Evolutionary conservation across 1,284 basidiomycete genomes (phyloP).

Genomic region (Amylostereum areolatum): DNA sequence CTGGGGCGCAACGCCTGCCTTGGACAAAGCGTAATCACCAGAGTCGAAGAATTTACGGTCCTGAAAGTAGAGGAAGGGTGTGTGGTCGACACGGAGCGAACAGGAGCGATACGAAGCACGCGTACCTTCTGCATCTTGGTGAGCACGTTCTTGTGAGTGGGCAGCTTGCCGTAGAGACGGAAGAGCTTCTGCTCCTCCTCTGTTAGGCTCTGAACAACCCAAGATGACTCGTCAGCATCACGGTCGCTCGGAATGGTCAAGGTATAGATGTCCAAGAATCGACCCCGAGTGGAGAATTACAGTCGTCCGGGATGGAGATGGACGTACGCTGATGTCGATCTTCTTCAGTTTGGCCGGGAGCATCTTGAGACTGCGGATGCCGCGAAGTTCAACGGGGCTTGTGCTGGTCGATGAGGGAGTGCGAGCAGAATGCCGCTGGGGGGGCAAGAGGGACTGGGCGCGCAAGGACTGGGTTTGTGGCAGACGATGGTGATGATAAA

Average conservation of each 20-base stretch:
- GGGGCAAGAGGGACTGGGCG: constrained; percentile 6
- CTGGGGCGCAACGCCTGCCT: constrained; percentile 87
- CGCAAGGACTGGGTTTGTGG: constrained; percentile 1
- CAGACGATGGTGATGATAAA: constrained; percentile 2
- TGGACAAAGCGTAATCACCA: constrained; percentile 93
- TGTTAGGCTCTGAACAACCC: constrained; percentile 61
- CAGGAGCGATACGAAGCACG: constrained; percentile 1
- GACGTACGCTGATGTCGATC: constrained; percentile 81
- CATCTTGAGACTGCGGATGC: constrained; percentile 45
- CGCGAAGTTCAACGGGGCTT: constrained; percentile 10
- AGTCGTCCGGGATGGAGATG: too few relatives aligned
- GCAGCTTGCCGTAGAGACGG: constrained; percentile 91
- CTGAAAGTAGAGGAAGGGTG: constrained; percentile 33
- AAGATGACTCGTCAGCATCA: constrained; percentile 15
- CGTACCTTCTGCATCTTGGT: constrained; percentile 92
- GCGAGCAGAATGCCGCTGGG: constrained; percentile 16
- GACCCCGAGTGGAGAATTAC: too few relatives aligned
- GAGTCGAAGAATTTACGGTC: constrained; percentile 99
- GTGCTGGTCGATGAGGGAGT: constrained; percentile 22
- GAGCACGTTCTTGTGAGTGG: constrained; percentile 87
- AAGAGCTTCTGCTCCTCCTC: constrained; percentile 94
- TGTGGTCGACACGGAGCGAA: constrained; percentile 7
- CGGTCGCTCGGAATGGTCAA: too few relatives aligned
- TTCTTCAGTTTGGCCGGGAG: constrained; percentile 82
- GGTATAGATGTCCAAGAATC: too few relatives aligned